Conservation (phyloP, 345 rosid species). For the Nephelium lappaceum region DNA sequence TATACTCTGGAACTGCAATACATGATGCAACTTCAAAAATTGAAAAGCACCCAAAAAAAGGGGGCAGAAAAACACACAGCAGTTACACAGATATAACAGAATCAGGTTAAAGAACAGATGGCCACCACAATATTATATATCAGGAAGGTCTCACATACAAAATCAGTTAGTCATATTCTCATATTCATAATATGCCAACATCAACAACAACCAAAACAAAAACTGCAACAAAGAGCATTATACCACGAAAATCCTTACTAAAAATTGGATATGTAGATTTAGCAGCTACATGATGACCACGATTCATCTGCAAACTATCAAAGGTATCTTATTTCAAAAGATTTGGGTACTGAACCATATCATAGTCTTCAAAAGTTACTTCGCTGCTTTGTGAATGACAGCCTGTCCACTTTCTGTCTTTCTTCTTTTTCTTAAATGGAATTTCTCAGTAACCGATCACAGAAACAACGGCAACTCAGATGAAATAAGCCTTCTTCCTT, state of each 20-base stretch:
- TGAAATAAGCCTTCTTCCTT: background rate
- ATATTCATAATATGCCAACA: background rate
- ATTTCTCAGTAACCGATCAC: background rate
- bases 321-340: background rate
- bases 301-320: background rate
- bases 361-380: background rate
- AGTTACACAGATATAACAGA: background rate
- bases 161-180: background rate
- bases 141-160: background rate
- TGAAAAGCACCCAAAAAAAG: background rate
- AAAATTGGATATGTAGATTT: background rate
- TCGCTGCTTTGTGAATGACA: background rate
- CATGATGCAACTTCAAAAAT: background rate
- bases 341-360: background rate
- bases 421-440: background rate
- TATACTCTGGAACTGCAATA: background rate
- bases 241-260: background rate
- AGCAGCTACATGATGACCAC: background rate
- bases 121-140: background rate
- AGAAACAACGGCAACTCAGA: background rate
- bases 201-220: background rate
- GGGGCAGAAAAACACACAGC: background rate
- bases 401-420: background rate
- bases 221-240: background rate
- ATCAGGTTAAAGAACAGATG: background rate